A percentile compares a stretch with the other conserved stretches of the same genome.
These are phyloP conservation scores for Lactarius quietus DNA, from an alignment of 768 basidiomycete genomes.

Conservation along the genomic window DNA sequence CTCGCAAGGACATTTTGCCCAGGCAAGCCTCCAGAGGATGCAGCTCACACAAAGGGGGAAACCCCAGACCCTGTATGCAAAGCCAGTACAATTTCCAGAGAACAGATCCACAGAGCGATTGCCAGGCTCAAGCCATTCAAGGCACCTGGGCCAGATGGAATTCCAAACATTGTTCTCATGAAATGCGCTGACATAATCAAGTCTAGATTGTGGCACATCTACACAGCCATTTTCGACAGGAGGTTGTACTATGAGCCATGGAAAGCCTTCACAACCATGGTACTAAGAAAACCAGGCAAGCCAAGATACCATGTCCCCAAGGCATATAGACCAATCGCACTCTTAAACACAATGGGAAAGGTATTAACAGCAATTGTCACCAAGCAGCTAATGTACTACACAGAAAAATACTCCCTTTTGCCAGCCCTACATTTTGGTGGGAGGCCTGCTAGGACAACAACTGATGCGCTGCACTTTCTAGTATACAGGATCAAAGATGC, in stretches of 20 bases:
- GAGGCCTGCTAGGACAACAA: no score
- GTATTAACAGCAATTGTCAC: no score
- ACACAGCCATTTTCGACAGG: not conserved
- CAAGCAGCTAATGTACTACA: no score
- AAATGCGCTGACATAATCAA: constrained; percentile 29
- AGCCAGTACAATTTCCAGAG: constrained; percentile 30
- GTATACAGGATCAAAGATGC: no score
- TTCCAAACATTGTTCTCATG: constrained; percentile 36
- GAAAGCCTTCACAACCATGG: not conserved
- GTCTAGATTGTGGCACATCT: constrained; percentile 27
- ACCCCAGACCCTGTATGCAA: no score
- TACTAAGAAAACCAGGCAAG: not conserved
- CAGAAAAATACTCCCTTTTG: no score
- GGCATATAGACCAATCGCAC: not conserved
- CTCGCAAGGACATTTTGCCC: no score
- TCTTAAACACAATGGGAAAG: no score
- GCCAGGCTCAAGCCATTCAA: constrained; percentile 35
- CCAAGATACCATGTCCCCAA: not conserved
- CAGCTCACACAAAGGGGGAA: no score
- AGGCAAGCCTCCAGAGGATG: no score
- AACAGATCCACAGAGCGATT: constrained; percentile 32
- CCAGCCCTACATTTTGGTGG: no score
- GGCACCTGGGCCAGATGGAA: constrained; percentile 23
- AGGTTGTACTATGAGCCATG: not conserved
- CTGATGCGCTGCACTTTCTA: no score